Evolutionary conservation across 441 rosid genomes (phyloP), one percentile per base, ranked within the genome.

Genomic region (Arabidopsis hybrid): DNA sequence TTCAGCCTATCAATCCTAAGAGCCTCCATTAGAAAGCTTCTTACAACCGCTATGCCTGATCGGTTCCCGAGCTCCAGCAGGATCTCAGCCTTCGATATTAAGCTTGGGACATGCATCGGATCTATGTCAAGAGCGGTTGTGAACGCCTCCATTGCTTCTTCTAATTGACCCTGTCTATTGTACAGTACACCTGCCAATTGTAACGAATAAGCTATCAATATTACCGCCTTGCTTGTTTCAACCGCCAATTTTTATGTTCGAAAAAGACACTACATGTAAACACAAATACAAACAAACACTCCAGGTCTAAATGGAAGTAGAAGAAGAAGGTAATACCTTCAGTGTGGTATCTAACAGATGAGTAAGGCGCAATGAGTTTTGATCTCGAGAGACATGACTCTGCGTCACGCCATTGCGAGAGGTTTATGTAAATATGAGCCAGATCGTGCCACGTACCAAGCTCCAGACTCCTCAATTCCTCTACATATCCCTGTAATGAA

Each of bases 371-470:
- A 36, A 91, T 84, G 80, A 87, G 89, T 80, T 81, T 82, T 49
- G 97, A 95, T 83, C 87, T 91, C 51, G 91, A 85, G 80, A 95
- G 97, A 82, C 99, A 95, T 16, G 83, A 73, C 86, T 92, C 97
- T 16, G 96, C 96, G 60, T 95, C 99, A 26, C 51, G 85, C 98
- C 95, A 88, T 65, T 83, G 94, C 2, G 93, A 88, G 66, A 89
- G 78, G 79, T 85, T 77, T 67, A 85, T 88, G 82, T 91, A 95
- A 56, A 92, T 78, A 47, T 84, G 79, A 74, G 96, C 95, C 31
- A 91, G 83, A 83, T 92, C 95, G 52, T 89, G 95, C 99, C 98
- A 95, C 42, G 89, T 87, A 60, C 89, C 93, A 77, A 83, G 75
- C 83, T 92, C 96, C 83, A 95, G 80, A 77, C 75, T 82, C 79